Evolutionary conservation across 163 green algal species (phyloP).

Genomic region (Scenedesmus sp.): DNA sequence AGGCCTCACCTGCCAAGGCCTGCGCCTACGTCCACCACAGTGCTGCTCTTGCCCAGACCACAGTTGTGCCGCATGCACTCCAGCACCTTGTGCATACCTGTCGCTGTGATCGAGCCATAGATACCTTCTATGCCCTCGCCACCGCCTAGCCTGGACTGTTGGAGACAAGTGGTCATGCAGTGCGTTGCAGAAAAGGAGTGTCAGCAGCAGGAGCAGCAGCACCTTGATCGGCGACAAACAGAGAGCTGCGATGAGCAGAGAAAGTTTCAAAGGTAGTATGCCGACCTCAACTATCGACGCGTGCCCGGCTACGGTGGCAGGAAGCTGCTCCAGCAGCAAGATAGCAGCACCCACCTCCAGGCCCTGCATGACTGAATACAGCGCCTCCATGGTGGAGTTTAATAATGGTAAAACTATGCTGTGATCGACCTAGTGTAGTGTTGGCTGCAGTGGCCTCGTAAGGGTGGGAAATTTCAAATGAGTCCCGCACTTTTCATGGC

Average conservation of each 20-base stretch:
- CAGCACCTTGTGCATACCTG: slow-evolving; percentile 87
- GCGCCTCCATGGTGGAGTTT: not conserved
- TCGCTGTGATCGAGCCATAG: slow-evolving; percentile 90
- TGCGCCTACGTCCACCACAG: slow-evolving; percentile 90
- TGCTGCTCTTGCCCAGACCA: slow-evolving; percentile 73
- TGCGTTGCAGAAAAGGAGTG: not conserved
- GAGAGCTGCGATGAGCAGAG: not conserved
- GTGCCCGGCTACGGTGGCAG: no score
- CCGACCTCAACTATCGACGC: no score
- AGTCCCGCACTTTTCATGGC: not conserved
- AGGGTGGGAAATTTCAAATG: not conserved
- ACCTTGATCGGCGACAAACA: not conserved
- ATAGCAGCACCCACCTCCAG: slow-evolving; percentile 59
- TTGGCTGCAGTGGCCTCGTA: not conserved
- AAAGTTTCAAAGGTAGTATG: no score
- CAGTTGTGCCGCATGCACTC: slow-evolving; percentile 76
- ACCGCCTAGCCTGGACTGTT: slow-evolving; percentile 91
- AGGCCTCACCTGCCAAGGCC: slow-evolving; percentile 91
- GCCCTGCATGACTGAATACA: slow-evolving; percentile 73
- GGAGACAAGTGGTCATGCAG: not conserved
- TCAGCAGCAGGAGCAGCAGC: not conserved
- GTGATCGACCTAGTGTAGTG: not conserved
- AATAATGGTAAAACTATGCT: not conserved
- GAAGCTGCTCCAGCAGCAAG: not conserved
- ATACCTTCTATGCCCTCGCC: slow-evolving; percentile 95